phyloP scores from a whole-genome alignment of 805 yeast genomes.

The Suhomyces canberraensis region DNA sequence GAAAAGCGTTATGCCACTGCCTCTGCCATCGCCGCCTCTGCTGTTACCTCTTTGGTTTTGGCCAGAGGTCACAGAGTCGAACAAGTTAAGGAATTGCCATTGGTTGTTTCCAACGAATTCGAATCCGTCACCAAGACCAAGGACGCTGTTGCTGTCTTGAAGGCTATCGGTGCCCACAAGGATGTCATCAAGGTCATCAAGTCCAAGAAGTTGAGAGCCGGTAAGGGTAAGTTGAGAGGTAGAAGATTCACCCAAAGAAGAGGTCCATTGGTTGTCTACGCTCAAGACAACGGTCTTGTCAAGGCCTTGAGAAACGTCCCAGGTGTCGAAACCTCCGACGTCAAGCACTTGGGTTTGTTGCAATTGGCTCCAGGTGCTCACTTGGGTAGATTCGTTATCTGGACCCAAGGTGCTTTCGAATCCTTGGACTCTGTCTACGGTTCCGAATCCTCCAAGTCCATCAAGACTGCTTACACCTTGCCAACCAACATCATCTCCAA shows the following conservation, averaged over 20 bases:
- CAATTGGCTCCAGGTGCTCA: slow-evolving; percentile 99
- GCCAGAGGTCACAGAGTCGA: slow-evolving; percentile 99
- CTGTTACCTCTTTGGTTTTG: slow-evolving; percentile 95
- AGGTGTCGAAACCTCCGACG: slow-evolving; percentile 98
- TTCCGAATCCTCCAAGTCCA: slow-evolving; percentile 77
- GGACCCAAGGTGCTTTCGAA: slow-evolving; percentile 99
- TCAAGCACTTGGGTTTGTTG: slow-evolving; percentile 86
- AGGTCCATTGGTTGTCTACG: slow-evolving; percentile 99
- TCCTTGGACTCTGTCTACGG: slow-evolving; percentile 97
- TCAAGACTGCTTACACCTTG: slow-evolving; percentile 86
- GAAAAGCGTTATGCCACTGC: slow-evolving; percentile 99
- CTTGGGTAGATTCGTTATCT: slow-evolving; percentile 98
- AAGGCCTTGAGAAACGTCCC: slow-evolving; percentile 99
- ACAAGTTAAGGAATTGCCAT: slow-evolving; percentile 96
- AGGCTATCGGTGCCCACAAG: slow-evolving; percentile 98
- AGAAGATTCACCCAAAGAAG: slow-evolving; percentile 99
- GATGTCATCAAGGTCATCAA: slow-evolving; percentile 97
- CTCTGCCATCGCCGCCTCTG: slow-evolving; percentile 98
- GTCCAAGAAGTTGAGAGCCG: slow-evolving; percentile 99
- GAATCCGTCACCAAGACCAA: slow-evolving; percentile 95
- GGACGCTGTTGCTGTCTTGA: slow-evolving; percentile 97
- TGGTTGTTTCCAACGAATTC: slow-evolving; percentile 90
- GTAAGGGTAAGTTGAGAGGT: slow-evolving; percentile 99
- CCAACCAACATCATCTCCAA: slow-evolving; percentile 93
- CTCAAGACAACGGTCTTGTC: slow-evolving; percentile 94